A percentile compares a stretch with the other conserved stretches of the same genome.
These are phyloP conservation scores for Leccinum sublutescens DNA, from an alignment of 768 basidiomycete species.

Conservation along the genomic window DNA sequence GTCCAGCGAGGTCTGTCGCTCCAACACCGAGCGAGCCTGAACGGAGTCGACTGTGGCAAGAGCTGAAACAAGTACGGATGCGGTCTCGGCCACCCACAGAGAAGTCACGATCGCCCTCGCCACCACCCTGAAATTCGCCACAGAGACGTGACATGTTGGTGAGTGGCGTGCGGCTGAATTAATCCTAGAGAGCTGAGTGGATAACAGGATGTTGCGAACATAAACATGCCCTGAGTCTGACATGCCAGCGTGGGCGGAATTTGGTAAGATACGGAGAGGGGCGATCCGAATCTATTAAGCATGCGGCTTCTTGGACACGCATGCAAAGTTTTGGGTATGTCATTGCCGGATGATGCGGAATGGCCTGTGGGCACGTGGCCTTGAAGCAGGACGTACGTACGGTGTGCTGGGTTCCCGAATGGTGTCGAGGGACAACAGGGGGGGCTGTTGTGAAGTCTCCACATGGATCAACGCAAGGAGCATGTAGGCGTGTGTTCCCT, in stretches of 20 bases:
- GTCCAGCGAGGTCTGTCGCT: slow-evolving; percentile 27
- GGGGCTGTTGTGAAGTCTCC: slow-evolving; percentile 7
- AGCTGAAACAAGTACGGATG: slow-evolving; percentile 49
- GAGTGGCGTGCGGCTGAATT: slow-evolving; percentile 12
- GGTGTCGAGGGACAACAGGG: background rate
- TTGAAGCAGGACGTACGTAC: background rate
- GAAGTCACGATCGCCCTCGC: slow-evolving; percentile 38
- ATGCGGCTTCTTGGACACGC: slow-evolving; percentile 16
- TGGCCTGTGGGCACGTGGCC: slow-evolving; percentile 13
- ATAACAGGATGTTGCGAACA: slow-evolving; percentile 10
- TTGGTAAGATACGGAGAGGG: slow-evolving; percentile 5
- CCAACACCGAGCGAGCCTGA: slow-evolving; percentile 37
- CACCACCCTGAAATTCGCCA: slow-evolving; percentile 34
- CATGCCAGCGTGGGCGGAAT: slow-evolving; percentile 5
- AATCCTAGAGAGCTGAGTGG: slow-evolving; percentile 10
- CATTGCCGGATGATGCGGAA: slow-evolving; percentile 3
- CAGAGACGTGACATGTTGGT: slow-evolving; percentile 12
- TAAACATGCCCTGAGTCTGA: background rate
- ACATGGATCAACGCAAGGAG: slow-evolving; percentile 24
- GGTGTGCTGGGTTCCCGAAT: background rate
- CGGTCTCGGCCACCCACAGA: slow-evolving; percentile 47
- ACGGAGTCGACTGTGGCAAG: slow-evolving; percentile 53
- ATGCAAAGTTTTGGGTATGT: slow-evolving; percentile 11
- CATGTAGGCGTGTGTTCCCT: slow-evolving; percentile 16
- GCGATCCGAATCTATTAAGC: slow-evolving; percentile 17